Evolutionary conservation across 345 rosid genomes (phyloP).

Genomic region (Eucalyptus polybractea): DNA sequence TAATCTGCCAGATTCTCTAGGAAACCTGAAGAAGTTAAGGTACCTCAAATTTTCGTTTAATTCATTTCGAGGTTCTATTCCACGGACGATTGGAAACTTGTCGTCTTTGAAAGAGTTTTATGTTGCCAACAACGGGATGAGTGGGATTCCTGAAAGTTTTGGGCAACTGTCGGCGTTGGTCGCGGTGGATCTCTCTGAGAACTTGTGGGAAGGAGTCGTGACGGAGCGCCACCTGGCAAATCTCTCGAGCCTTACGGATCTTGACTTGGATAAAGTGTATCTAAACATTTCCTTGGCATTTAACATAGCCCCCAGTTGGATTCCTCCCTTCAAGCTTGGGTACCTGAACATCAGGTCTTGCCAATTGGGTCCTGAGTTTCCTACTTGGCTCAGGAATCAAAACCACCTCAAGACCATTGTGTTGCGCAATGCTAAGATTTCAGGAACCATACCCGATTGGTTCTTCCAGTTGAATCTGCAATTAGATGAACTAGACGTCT

Average conservation of each 20-base stretch:
- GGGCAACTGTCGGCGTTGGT: too few species aligned
- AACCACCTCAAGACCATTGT: conserved; percentile 2
- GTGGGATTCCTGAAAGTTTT: too few species aligned
- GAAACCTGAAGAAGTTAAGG: too few species aligned
- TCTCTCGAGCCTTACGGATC: neutral
- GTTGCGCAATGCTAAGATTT: neutral
- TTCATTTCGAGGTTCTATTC: too few species aligned
- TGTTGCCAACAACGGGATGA: too few species aligned
- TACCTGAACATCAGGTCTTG: neutral
- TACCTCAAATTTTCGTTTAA: too few species aligned
- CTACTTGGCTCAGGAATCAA: conserved; percentile 12
- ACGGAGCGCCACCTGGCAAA: neutral
- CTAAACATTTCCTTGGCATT: neutral
- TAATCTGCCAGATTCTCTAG: too few species aligned
- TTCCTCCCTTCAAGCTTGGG: neutral
- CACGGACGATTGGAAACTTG: too few species aligned
- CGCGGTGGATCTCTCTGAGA: too few species aligned
- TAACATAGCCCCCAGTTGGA: neutral
- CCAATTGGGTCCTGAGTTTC: neutral
- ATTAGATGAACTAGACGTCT: neutral
- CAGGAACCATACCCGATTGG: neutral
- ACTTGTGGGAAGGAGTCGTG: neutral
- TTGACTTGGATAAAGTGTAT: neutral
- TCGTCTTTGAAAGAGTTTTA: too few species aligned
- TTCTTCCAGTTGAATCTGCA: neutral